A percentile compares a stretch with the other conserved stretches of the same genome.
phyloP scores from a whole-genome alignment of 805 yeast genomes.

The Huiozyma sinensis region DNA sequence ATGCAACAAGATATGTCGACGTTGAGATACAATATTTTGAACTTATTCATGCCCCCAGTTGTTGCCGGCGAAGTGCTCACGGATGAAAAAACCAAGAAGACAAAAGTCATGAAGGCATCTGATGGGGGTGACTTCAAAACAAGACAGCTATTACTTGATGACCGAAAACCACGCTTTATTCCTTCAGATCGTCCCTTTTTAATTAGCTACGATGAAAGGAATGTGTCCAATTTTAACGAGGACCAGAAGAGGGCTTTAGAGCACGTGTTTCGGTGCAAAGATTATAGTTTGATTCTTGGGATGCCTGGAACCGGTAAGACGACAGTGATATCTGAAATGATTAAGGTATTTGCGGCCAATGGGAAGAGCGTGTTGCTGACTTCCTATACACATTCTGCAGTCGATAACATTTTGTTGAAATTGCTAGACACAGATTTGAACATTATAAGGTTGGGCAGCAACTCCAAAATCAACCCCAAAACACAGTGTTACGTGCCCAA shows the following conservation, averaged over 20 bases:
- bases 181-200: conserved; percentile 7
- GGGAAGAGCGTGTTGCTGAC: conserved; percentile 66
- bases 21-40: conserved; percentile 66
- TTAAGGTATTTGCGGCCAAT: conserved; percentile 43
- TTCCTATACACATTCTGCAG: conserved; percentile 91
- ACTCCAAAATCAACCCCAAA: conserved; percentile 49
- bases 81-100: conserved; percentile 8
- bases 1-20: conserved; percentile 62
- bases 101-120: conserved; percentile 13
- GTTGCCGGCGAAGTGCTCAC: conserved; percentile 24
- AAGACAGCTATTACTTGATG: conserved; percentile 28
- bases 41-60: conserved; percentile 41
- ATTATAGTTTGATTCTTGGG: conserved; percentile 76
- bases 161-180: conserved; percentile 21
- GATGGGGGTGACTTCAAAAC: conserved; percentile 29
- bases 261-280: conserved; percentile 51
- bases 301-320: conserved; percentile 99
- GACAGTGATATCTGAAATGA: conserved; percentile 72
- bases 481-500: conserved; percentile 44
- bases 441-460: conserved; percentile 59
- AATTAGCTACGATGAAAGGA: conserved; percentile 10
- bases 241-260: conserved; percentile 68
- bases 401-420: conserved; percentile 80
- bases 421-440: conserved; percentile 37
- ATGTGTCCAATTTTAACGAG: conserved; percentile 36